Conservation (phyloP, 345 rosid genomes). For the Murraya paniculata region DNA sequence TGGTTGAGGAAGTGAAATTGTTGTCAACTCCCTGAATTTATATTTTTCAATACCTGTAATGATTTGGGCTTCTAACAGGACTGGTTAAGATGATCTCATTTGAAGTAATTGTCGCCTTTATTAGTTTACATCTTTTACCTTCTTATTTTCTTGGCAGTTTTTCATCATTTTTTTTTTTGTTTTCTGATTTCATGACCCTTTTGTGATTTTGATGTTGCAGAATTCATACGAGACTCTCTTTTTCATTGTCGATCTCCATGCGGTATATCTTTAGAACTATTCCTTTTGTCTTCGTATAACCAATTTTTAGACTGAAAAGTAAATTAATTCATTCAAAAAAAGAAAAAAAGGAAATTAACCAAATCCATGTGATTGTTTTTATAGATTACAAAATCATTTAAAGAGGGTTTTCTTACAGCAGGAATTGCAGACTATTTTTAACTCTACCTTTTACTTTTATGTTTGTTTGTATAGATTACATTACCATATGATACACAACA, state of each 20-base stretch:
- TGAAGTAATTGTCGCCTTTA: not conserved
- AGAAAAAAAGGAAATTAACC: not conserved
- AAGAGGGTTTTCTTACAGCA: not conserved
- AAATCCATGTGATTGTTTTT: not conserved
- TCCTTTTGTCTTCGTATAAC: not conserved
- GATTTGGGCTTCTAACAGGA: not conserved
- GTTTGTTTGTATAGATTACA: slow-evolving; percentile 51
- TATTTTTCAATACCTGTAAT: not conserved
- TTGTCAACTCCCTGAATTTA: not conserved
- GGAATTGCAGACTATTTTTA: not conserved
- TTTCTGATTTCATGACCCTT: not conserved
- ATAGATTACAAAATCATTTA: not conserved
- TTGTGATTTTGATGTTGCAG: slow-evolving; percentile 42
- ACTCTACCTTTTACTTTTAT: not conserved
- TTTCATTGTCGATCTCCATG: slow-evolving; percentile 84
- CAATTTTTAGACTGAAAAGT: not conserved
- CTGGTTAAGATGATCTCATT: not conserved
- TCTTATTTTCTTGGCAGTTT: not conserved
- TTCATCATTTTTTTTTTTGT: not conserved
- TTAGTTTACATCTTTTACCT: not conserved
- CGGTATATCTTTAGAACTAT: slow-evolving; percentile 41
- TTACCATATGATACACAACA: slow-evolving; percentile 68
- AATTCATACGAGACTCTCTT: slow-evolving; percentile 78
- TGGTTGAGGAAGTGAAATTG: too few species aligned
- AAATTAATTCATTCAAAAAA: not conserved